Conservation (phyloP, 1,284 basidiomycete species). For the Xerocomus minutiporus region DNA sequence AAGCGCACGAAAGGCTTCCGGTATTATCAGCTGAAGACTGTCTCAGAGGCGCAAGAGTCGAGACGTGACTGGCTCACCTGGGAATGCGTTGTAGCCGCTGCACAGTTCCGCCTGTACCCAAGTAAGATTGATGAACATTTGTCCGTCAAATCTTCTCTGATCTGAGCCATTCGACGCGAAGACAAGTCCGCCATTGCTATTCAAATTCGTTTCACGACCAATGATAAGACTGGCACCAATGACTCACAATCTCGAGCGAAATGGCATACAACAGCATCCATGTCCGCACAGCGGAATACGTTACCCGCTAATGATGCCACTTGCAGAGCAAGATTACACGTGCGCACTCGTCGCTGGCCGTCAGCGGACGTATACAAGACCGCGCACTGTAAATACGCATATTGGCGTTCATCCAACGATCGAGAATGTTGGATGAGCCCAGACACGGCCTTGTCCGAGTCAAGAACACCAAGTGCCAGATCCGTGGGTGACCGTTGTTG, state of each 20-base stretch:
- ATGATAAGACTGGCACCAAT: neutral
- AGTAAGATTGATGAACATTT: slow-evolving; percentile 80
- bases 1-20: slow-evolving; percentile 88
- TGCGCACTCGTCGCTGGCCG: slow-evolving; percentile 83
- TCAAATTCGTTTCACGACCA: neutral
- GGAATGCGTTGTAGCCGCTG: slow-evolving; percentile 73
- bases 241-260: slow-evolving; percentile 74
- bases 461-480: slow-evolving; percentile 76
- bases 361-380: slow-evolving; percentile 79
- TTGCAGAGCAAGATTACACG: slow-evolving; percentile 80
- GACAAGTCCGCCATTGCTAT: slow-evolving; percentile 68
- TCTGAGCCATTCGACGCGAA: slow-evolving; percentile 63
- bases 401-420: slow-evolving; percentile 69
- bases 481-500: slow-evolving; percentile 73
- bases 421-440: slow-evolving; percentile 63
- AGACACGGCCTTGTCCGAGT: slow-evolving; percentile 78
- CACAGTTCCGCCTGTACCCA: slow-evolving; percentile 89
- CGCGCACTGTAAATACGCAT: slow-evolving; percentile 88
- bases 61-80: slow-evolving; percentile 52
- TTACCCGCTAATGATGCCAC: slow-evolving; percentile 84
- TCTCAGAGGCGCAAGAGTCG: slow-evolving; percentile 9
- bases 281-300: slow-evolving; percentile 90
- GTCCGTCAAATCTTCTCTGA: slow-evolving; percentile 83
- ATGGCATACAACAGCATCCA: slow-evolving; percentile 79
- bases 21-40: slow-evolving; percentile 74